A percentile compares a stretch with the other conserved stretches of the same genome.
These are phyloP conservation scores for Xylaria flabelliformis DNA, from an alignment of 495 filamentous ascomycete genomes.

Conservation along the genomic window DNA sequence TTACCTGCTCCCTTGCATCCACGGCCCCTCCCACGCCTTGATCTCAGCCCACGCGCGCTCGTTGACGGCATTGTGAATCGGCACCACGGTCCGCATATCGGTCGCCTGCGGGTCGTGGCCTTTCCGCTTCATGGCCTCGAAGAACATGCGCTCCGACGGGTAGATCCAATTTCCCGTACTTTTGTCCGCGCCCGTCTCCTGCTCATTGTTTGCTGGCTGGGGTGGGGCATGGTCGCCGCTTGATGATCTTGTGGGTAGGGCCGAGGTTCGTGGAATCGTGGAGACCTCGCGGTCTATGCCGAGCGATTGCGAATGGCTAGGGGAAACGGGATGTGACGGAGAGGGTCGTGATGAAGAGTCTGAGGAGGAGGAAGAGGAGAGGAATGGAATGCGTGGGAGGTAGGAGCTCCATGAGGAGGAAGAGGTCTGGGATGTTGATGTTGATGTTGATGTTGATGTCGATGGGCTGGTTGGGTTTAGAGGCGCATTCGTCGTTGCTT, in stretches of 20 bases:
- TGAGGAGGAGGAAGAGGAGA: conserved; percentile 35
- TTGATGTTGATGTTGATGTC: conserved; percentile 24
- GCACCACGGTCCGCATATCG: conserved; percentile 89
- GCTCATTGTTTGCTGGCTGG: conserved; percentile 71
- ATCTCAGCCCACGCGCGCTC: conserved; percentile 88
- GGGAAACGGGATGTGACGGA: conserved; percentile 45
- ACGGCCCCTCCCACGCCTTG: conserved; percentile 79
- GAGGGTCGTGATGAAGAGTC: conserved; percentile 12
- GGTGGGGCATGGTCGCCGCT: conserved; percentile 56
- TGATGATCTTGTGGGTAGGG: conserved; percentile 44
- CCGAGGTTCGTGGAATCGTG: conserved; percentile 72
- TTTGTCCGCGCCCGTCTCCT: conserved; percentile 70
- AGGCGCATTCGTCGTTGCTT: conserved; percentile 20
- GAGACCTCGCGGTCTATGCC: conserved; percentile 75
- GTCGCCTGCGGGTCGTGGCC: conserved; percentile 62
- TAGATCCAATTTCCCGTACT: conserved; percentile 91
- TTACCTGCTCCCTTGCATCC: conserved; percentile 60
- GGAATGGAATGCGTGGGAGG: conserved; percentile 47
- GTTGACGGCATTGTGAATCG: conserved; percentile 98
- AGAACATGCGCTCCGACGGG: conserved; percentile 94
- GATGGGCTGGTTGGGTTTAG: conserved; percentile 14
- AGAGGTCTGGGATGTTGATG: conserved; percentile 39
- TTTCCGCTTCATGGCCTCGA: conserved; percentile 91
- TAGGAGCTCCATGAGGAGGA: conserved; percentile 47
- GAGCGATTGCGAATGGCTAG: conserved; percentile 41